Evolutionary conservation across 2,329 filamentous ascomycete genomes (phyloP).

Genomic region (Aureobasidium pullulans): DNA sequence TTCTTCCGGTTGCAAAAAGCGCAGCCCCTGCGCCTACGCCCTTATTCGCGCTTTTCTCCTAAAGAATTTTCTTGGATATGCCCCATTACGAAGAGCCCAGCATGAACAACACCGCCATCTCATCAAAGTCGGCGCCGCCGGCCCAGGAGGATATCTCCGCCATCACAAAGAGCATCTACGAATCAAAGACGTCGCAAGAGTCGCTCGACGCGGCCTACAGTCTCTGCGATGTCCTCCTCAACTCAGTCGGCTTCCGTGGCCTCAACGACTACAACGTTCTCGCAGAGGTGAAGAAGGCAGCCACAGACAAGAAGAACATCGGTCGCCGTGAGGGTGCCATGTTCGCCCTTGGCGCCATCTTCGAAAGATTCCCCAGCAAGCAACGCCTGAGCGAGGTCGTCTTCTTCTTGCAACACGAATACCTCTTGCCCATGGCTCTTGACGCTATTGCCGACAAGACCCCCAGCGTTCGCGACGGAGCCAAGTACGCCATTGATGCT

Average conservation of each 20-base stretch:
- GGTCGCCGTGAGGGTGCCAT: constrained; percentile 82
- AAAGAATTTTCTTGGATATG: background rate
- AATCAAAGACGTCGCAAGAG: constrained; percentile 46
- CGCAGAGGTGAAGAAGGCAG: constrained; percentile 64
- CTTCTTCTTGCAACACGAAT: constrained; percentile 74
- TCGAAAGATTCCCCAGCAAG: constrained; percentile 76
- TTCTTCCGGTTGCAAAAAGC: background rate
- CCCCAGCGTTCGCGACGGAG: constrained; percentile 77
- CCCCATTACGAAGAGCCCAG: constrained; percentile 37
- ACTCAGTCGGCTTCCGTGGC: constrained; percentile 58
- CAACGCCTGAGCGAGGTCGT: constrained; percentile 73
- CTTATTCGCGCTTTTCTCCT: background rate
- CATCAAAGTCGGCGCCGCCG: constrained; percentile 38
- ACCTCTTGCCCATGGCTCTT: constrained; percentile 63
- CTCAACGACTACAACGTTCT: constrained; percentile 56
- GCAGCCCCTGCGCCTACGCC: background rate
- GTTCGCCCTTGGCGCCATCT: constrained; percentile 87
- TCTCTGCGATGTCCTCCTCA: constrained; percentile 55
- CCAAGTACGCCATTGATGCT: constrained; percentile 88
- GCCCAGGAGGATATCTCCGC: constrained; percentile 39
- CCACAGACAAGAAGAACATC: constrained; percentile 87
- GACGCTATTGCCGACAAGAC: constrained; percentile 89
- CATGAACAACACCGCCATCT: constrained; percentile 37
- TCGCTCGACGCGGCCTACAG: constrained; percentile 58
- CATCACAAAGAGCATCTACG: constrained; percentile 38